Conservation (phyloP, 345 rosid species). For the Linum usitatissimum region DNA sequence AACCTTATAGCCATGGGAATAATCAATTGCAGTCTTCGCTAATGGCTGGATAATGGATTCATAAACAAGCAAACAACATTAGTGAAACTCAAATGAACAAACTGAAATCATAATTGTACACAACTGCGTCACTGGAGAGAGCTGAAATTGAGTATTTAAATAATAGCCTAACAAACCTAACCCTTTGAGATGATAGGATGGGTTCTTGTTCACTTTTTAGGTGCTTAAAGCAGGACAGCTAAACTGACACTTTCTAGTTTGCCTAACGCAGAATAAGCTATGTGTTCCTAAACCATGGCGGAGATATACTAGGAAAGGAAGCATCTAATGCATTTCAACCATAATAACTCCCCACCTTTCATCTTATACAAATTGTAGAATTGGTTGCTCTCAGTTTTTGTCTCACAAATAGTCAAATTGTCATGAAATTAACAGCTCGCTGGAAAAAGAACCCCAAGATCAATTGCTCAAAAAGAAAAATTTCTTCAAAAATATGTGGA, state of each 20-base stretch:
- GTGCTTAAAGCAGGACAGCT: background rate
- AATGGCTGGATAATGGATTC: slow-evolving; percentile 25
- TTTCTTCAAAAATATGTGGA: background rate
- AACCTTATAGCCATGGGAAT: slow-evolving; percentile 28
- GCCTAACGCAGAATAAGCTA: too few species aligned
- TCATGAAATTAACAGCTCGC: background rate
- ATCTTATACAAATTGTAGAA: too few species aligned
- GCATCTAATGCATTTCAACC: too few species aligned
- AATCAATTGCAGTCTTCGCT: slow-evolving; percentile 19
- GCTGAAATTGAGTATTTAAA: background rate
- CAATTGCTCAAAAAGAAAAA: background rate
- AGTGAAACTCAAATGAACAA: background rate
- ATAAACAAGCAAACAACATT: too few species aligned
- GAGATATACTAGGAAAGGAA: too few species aligned
- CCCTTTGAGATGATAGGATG: background rate
- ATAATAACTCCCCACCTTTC: too few species aligned
- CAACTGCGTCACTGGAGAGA: background rate
- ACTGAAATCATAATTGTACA: background rate
- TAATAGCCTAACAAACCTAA: background rate
- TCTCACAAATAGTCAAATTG: too few species aligned
- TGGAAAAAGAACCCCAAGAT: background rate
- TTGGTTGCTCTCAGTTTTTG: too few species aligned
- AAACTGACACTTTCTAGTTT: too few species aligned
- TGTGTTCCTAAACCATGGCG: too few species aligned
- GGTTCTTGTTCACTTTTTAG: background rate